Evolutionary conservation across 2,329 filamentous ascomycete species (phyloP).

Genomic region (Alternaria solani): DNA sequence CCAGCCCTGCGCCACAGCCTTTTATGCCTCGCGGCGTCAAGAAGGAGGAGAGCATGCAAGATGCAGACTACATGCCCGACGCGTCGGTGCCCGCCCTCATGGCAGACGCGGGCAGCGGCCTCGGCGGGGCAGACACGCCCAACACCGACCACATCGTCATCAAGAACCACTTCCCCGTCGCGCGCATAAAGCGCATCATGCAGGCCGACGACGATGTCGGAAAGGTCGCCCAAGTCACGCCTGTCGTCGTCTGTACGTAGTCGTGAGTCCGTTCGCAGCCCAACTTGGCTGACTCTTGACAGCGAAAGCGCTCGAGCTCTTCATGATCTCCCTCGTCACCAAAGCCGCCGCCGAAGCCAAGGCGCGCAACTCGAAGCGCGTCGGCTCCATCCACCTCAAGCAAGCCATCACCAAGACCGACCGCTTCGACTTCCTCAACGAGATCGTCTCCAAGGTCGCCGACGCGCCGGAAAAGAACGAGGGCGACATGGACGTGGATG

Average conservation of each 20-base stretch:
- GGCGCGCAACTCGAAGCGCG: slow-evolving; percentile 83
- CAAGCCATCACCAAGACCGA: slow-evolving; percentile 86
- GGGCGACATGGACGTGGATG: slow-evolving; percentile 54
- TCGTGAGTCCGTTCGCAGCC: background rate
- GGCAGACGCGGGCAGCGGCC: slow-evolving; percentile 30
- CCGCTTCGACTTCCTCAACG: slow-evolving; percentile 91
- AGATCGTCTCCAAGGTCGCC: slow-evolving; percentile 87
- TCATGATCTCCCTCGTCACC: slow-evolving; percentile 93
- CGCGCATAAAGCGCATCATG: slow-evolving; percentile 98
- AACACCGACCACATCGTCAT: slow-evolving; percentile 71
- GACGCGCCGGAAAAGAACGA: slow-evolving; percentile 65
- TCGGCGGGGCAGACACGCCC: slow-evolving; percentile 36
- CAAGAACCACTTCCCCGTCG: slow-evolving; percentile 95
- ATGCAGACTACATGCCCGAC: slow-evolving; percentile 49
- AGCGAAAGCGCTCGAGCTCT: slow-evolving; percentile 94
- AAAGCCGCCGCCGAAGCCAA: slow-evolving; percentile 87
- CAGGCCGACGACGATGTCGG: slow-evolving; percentile 98
- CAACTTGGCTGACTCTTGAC: slow-evolving; percentile 18
- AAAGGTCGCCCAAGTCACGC: slow-evolving; percentile 97
- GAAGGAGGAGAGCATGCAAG: slow-evolving; percentile 42
- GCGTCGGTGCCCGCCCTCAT: slow-evolving; percentile 38
- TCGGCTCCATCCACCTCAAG: slow-evolving; percentile 91
- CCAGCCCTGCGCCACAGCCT: slow-evolving; percentile 21
- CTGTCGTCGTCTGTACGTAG: slow-evolving; percentile 82
- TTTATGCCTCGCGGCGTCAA: slow-evolving; percentile 42